phyloP scores from a whole-genome alignment of 495 filamentous ascomycete genomes.

The Podospora didyma region DNA sequence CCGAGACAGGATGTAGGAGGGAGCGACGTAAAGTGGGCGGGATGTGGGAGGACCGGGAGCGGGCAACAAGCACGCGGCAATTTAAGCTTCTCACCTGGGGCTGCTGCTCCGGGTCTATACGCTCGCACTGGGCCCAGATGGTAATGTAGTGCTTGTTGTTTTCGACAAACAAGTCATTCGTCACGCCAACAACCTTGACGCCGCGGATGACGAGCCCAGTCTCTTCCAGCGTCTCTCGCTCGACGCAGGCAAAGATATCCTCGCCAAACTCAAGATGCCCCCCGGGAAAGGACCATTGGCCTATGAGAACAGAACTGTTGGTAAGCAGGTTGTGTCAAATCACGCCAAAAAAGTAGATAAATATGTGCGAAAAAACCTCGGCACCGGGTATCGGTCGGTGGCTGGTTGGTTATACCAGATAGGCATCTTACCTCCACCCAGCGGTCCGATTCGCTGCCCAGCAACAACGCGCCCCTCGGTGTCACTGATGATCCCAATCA shows the following conservation, averaged over 20 bases:
- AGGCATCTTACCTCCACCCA: conserved; percentile 8
- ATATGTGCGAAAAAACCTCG: too few relatives aligned
- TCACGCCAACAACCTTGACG: conserved; percentile 4
- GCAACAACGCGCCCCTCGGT: neutral
- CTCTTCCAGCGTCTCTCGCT: conserved; percentile 7
- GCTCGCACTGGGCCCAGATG: neutral
- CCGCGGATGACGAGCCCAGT: neutral
- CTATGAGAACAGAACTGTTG: neutral
- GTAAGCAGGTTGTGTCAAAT: too few relatives aligned
- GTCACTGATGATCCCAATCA: conserved; percentile 5
- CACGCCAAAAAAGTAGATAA: too few relatives aligned
- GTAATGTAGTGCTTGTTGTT: conserved; percentile 8
- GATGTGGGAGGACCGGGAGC: too few relatives aligned
- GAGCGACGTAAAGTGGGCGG: too few relatives aligned
- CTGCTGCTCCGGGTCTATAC: neutral
- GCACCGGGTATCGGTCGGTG: too few relatives aligned
- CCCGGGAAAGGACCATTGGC: conserved; percentile 1
- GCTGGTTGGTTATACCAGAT: neutral
- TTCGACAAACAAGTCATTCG: conserved; percentile 6
- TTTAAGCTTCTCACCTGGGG: neutral
- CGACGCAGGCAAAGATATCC: conserved; percentile 7
- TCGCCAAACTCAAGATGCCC: conserved; percentile 6
- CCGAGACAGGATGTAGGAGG: too few relatives aligned
- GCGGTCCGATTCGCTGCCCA: conserved; percentile 3
- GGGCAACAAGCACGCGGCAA: too few relatives aligned